A percentile compares a stretch with the other conserved stretches of the same genome.
phyloP scores from a whole-genome alignment of 176 grass and related monocot species.

The Phoenix roebelenii region DNA sequence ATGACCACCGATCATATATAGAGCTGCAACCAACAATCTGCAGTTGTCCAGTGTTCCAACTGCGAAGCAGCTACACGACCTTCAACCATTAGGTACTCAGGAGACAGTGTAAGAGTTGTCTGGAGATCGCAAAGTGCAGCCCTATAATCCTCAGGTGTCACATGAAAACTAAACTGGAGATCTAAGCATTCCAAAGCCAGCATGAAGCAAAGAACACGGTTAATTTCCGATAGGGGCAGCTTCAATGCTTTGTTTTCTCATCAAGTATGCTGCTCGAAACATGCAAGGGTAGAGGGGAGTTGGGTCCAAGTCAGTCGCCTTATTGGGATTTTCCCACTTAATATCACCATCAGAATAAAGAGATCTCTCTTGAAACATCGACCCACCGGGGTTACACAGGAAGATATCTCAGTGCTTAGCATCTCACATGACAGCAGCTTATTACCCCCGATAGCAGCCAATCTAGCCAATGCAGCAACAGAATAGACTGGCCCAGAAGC shows the following conservation, averaged over 20 bases:
- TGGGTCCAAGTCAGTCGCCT: constrained; percentile 84
- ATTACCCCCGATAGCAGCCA: constrained; percentile 55
- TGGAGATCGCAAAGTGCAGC: constrained; percentile 83
- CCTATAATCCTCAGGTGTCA: constrained; percentile 81
- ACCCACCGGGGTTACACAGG: constrained; percentile 62
- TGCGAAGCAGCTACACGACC: constrained; percentile 69
- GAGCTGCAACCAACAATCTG: constrained; percentile 96
- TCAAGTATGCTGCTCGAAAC: constrained; percentile 70
- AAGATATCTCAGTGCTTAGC: constrained; percentile 68
- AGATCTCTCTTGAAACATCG: constrained; percentile 96
- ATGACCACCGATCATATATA: constrained; percentile 98
- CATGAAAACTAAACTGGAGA: constrained; percentile 78
- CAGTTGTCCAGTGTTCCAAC: constrained; percentile 80
- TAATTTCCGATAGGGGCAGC: constrained; percentile 73
- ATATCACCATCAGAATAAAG: constrained; percentile 70
- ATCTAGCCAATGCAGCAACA: constrained; percentile 62
- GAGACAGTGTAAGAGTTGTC: constrained; percentile 72
- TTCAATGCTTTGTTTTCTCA: constrained; percentile 84
- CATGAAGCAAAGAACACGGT: constrained; percentile 77
- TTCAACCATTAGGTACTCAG: constrained; percentile 88
- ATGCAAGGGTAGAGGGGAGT: constrained; percentile 88
- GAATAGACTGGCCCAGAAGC: constrained; percentile 80
- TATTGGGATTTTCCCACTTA: constrained; percentile 80
- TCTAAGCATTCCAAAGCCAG: constrained; percentile 79
- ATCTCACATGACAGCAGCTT: constrained; percentile 82